Conservation (phyloP, 179 eudicot species). For the Actinidia arguta region DNA sequence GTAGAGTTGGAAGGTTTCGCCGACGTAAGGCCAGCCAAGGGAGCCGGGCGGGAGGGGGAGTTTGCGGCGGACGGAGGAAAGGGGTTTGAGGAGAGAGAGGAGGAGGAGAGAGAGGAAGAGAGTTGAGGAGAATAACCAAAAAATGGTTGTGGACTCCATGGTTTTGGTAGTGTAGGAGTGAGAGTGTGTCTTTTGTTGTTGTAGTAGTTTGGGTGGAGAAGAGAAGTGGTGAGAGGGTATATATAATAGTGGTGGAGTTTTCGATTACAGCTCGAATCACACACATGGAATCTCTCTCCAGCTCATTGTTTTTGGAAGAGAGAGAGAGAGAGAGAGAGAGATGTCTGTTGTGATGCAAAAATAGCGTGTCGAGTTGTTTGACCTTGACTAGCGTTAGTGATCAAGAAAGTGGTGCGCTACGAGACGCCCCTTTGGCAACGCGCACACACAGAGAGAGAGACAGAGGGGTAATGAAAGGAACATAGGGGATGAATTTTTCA, state of each 20-base stretch:
- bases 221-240: slow-evolving; percentile 20
- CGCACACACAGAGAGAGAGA: no score
- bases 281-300: slow-evolving; percentile 39
- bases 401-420: no score
- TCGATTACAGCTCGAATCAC: slow-evolving; percentile 36
- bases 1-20: slow-evolving; percentile 77
- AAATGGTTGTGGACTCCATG: slow-evolving; percentile 41
- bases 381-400: not conserved
- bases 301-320: slow-evolving; percentile 23
- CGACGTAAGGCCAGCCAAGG: slow-evolving; percentile 77
- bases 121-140: slow-evolving; percentile 25
- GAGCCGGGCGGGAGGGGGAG: slow-evolving; percentile 74
- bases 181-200: not conserved
- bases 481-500: slow-evolving; percentile 16
- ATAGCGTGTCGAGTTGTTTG: slow-evolving; percentile 10
- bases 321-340: slow-evolving; percentile 14
- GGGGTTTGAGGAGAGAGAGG: slow-evolving; percentile 35
- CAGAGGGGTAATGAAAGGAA: not conserved
- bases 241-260: slow-evolving; percentile 19
- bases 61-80: slow-evolving; percentile 37
- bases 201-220: not conserved
- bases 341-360: slow-evolving; percentile 7
- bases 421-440: not conserved
- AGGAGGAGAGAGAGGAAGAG: slow-evolving; percentile 32
- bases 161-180: not conserved